Evolutionary conservation across 331 rosid species (phyloP).

Genomic region (Acacia concinna): DNA sequence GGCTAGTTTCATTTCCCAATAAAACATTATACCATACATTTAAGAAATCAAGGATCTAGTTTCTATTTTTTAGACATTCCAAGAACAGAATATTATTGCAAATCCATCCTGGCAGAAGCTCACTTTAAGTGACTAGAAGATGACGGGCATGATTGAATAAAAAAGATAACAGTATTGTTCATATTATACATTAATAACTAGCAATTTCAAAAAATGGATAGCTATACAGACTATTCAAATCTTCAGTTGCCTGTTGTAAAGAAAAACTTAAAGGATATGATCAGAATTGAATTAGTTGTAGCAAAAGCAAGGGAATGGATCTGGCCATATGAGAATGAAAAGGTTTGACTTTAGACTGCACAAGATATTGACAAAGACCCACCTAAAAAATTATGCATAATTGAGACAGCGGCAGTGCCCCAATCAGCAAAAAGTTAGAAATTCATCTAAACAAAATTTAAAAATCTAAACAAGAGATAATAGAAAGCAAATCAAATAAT

Average conservation of each 20-base stretch:
- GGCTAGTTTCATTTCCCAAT: neutral
- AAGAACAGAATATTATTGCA: neutral
- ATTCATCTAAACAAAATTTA: neutral
- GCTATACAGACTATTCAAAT: neutral
- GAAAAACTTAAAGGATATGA: neutral
- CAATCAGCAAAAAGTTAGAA: neutral
- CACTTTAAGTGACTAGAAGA: constrained; percentile 1
- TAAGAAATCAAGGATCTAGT: constrained; percentile 13
- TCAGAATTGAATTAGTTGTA: neutral
- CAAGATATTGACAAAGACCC: neutral
- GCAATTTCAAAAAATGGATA: constrained; percentile 5
- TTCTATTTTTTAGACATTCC: neutral
- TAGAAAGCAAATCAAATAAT: neutral
- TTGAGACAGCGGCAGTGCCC: neutral
- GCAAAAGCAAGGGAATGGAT: neutral
- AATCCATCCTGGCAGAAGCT: constrained; percentile 7
- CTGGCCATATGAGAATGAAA: neutral
- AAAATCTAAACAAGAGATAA: neutral
- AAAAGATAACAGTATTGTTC: neutral
- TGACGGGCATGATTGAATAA: neutral
- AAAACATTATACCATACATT: constrained; percentile 13
- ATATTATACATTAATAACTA: neutral
- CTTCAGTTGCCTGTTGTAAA: neutral
- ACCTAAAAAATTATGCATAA: neutral
- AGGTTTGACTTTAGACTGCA: neutral